Percentiles rank a stretch among this genome's conserved stretches.
These are phyloP conservation scores for Butyriboletus loyo DNA, from an alignment of 768 basidiomycete genomes.

Conservation along the genomic window DNA sequence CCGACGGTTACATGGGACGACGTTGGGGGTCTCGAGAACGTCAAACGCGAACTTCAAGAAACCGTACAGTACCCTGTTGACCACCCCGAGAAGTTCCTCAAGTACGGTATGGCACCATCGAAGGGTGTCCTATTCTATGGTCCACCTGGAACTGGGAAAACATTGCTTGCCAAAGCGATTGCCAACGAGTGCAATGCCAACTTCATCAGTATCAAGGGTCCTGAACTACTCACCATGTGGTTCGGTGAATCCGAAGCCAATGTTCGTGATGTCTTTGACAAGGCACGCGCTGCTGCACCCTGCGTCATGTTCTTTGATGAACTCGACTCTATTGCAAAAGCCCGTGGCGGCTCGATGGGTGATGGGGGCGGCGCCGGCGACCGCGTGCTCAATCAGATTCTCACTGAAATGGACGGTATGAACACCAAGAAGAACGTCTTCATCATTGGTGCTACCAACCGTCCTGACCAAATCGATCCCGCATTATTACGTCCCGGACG, in stretches of 20 bases:
- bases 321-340: conserved; percentile 97
- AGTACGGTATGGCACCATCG: conserved; percentile 99
- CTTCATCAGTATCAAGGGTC: conserved; percentile 99
- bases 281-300: conserved; percentile 97
- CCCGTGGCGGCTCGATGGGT: conserved; percentile 79
- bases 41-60: conserved; percentile 98
- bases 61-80: conserved; percentile 99
- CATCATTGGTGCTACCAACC: conserved; percentile 95
- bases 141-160: conserved; percentile 99
- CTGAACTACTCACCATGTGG: conserved; percentile 99
- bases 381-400: conserved; percentile 94
- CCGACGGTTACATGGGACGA: conserved; percentile 99
- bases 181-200: conserved; percentile 99
- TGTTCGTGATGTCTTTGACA: conserved; percentile 99
- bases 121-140: conserved; percentile 99
- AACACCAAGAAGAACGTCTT: conserved; percentile 99
- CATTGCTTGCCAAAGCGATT: conserved; percentile 96
- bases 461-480: conserved; percentile 93
- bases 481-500: conserved; percentile 95
- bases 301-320: conserved; percentile 99
- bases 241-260: conserved; percentile 99
- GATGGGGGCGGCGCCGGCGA: conserved; percentile 97
- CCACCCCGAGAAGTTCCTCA: conserved; percentile 99
- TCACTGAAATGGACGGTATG: conserved; percentile 99
- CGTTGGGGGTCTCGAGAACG: conserved; percentile 98